A percentile compares a stretch with the other conserved stretches of the same genome.
Conservation (phyloP, 805 yeast species). For the Yarrowia sp. region DNA sequence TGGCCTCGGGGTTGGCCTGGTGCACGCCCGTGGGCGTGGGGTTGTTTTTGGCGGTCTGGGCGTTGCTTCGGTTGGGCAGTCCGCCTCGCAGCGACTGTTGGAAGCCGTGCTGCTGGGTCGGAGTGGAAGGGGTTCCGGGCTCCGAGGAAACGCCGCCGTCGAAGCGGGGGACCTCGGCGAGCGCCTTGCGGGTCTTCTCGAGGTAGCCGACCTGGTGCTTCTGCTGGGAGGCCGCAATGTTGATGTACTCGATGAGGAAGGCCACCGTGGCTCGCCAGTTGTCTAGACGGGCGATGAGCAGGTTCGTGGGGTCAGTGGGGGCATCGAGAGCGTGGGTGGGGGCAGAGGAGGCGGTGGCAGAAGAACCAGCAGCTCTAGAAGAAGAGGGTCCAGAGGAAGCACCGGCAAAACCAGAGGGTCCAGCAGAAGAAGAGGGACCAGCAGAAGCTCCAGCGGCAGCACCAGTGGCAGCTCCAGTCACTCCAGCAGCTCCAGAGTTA, state of each 20-base stretch:
- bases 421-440: not conserved
- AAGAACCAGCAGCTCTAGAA: not conserved
- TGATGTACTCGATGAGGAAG: conserved; percentile 48
- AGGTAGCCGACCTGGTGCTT: conserved; percentile 46
- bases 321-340: conserved; percentile 34
- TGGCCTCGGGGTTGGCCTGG: conserved; percentile 39
- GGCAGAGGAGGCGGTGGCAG: not conserved
- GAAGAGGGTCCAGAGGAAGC: not conserved
- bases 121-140: conserved; percentile 29
- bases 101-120: conserved; percentile 29
- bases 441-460: too few species aligned
- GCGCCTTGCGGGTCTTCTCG: conserved; percentile 50
- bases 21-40: conserved; percentile 38
- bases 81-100: conserved; percentile 38
- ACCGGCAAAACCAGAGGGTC: not conserved
- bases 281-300: conserved; percentile 51
- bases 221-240: conserved; percentile 47
- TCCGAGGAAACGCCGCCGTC: conserved; percentile 41
- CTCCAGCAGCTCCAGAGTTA: not conserved
- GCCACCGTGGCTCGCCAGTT: conserved; percentile 51
- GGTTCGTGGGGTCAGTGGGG: conserved; percentile 50
- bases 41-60: conserved; percentile 40
- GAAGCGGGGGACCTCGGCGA: conserved; percentile 51
- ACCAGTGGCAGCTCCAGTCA: not conserved
- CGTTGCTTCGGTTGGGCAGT: conserved; percentile 39